Evolutionary conservation across 2,329 filamentous ascomycete genomes (phyloP).

Genomic region (Ophiostoma sp.): DNA sequence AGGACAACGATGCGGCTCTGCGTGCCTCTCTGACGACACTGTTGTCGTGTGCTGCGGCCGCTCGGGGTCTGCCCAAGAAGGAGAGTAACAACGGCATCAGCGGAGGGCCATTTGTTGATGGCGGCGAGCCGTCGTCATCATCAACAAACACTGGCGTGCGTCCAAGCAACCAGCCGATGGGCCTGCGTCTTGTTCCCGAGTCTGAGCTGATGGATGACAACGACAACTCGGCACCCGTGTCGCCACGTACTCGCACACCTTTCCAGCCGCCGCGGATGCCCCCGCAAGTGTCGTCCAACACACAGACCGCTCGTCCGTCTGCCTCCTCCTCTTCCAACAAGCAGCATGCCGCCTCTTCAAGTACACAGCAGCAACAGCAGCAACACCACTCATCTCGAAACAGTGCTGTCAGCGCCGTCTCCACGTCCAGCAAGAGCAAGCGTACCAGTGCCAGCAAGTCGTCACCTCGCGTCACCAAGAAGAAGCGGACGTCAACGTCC

Average conservation of each 20-base stretch:
- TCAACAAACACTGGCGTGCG: slow-evolving; percentile 44
- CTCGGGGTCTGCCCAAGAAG: slow-evolving; percentile 73
- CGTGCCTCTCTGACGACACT: slow-evolving; percentile 92
- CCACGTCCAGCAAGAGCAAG: slow-evolving; percentile 49
- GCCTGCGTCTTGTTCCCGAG: slow-evolving; percentile 61
- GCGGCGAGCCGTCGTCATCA: slow-evolving; percentile 38
- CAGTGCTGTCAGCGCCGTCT: slow-evolving; percentile 26
- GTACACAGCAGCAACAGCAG: slow-evolving; percentile 22
- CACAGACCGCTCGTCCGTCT: neutral
- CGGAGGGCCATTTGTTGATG: neutral
- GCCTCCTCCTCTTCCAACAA: neutral
- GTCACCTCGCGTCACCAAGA: slow-evolving; percentile 54
- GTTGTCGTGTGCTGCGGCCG: slow-evolving; percentile 90
- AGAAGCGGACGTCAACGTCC: slow-evolving; percentile 52
- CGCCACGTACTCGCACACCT: slow-evolving; percentile 22
- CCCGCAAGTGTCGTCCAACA: neutral
- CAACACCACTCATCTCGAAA: slow-evolving; percentile 30
- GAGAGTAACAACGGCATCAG: slow-evolving; percentile 39
- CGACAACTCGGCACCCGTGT: slow-evolving; percentile 31
- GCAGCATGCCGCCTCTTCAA: slow-evolving; percentile 7
- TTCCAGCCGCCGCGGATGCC: slow-evolving; percentile 30
- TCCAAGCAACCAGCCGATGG: slow-evolving; percentile 55
- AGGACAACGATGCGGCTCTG: slow-evolving; percentile 89
- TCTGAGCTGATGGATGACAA: slow-evolving; percentile 51
- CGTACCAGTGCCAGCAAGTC: slow-evolving; percentile 44